Conservation (phyloP, 2,329 filamentous ascomycete genomes). For the Aspergillus hiratsukae region DNA sequence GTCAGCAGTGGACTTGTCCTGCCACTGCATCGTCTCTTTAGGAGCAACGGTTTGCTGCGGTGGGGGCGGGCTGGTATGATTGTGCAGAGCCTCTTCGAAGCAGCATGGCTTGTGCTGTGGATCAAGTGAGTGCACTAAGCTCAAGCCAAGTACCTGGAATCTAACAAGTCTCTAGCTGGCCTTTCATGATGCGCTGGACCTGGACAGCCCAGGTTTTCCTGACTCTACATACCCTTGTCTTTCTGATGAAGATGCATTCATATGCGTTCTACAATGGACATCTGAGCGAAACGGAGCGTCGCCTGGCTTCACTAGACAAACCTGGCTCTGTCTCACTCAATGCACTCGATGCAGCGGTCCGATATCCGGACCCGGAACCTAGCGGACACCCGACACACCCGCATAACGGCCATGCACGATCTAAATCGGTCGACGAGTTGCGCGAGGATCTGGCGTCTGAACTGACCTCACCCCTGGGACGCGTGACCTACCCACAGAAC, state of each 20-base stretch:
- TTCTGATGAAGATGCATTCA: slow-evolving; percentile 99
- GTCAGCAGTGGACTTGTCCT: slow-evolving; percentile 66
- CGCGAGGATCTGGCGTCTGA: slow-evolving; percentile 86
- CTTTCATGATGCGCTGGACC: slow-evolving; percentile 82
- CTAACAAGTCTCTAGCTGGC: slow-evolving; percentile 51
- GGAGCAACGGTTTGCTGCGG: slow-evolving; percentile 55
- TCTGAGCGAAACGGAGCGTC: slow-evolving; percentile 77
- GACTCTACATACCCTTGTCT: slow-evolving; percentile 79
- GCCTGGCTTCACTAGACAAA: slow-evolving; percentile 76
- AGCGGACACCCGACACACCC: slow-evolving; percentile 23
- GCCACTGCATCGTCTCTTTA: slow-evolving; percentile 66
- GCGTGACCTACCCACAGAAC: slow-evolving; percentile 85
- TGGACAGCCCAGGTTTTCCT: slow-evolving; percentile 98
- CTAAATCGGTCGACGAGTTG: slow-evolving; percentile 59
- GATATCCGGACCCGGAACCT: slow-evolving; percentile 60
- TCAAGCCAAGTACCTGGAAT: background rate
- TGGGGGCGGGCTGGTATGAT: slow-evolving; percentile 77
- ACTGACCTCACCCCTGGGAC: slow-evolving; percentile 83
- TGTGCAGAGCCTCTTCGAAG: slow-evolving; percentile 78
- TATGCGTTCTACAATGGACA: slow-evolving; percentile 99
- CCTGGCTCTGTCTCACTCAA: slow-evolving; percentile 59
- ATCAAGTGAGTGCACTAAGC: slow-evolving; percentile 50
- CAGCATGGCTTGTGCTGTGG: slow-evolving; percentile 76
- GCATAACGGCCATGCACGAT: slow-evolving; percentile 22
- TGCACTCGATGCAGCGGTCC: slow-evolving; percentile 66